Evolutionary conservation across 1,284 basidiomycete genomes (phyloP).

Genomic region (Malassezia cuniculi): DNA sequence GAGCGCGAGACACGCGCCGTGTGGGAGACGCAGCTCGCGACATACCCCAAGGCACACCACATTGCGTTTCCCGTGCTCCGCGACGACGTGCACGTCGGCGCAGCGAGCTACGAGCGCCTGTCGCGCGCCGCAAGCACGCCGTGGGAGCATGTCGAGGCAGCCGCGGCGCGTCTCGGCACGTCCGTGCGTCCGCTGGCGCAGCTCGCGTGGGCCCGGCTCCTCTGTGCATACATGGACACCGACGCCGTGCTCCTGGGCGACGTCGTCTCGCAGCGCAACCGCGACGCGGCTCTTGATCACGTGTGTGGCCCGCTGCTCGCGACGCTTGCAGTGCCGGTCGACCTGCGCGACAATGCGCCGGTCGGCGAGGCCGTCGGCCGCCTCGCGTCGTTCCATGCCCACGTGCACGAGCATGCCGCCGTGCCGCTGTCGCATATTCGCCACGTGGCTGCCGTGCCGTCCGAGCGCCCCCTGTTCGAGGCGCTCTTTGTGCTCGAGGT

Average conservation of each 20-base stretch:
- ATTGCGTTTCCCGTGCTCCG: slow-evolving; percentile 17
- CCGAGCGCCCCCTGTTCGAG: slow-evolving; percentile 32
- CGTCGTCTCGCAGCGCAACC: slow-evolving; percentile 28
- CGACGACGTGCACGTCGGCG: slow-evolving; percentile 1
- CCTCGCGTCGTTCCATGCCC: slow-evolving; percentile 21
- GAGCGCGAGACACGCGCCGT: slow-evolving; percentile 5
- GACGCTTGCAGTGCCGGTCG: slow-evolving; percentile 35
- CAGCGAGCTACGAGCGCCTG: slow-evolving; percentile 1
- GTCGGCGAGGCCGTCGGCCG: slow-evolving; percentile 18
- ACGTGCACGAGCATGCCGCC: slow-evolving; percentile 20
- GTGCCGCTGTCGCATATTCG: slow-evolving; percentile 24
- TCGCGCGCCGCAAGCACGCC: neutral
- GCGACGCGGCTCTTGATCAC: slow-evolving; percentile 19
- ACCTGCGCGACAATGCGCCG: slow-evolving; percentile 9
- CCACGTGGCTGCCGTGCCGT: slow-evolving; percentile 21
- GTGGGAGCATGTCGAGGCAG: slow-evolving; percentile 20
- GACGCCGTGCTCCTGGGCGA: slow-evolving; percentile 35
- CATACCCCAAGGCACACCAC: slow-evolving; percentile 15
- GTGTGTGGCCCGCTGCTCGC: slow-evolving; percentile 36
- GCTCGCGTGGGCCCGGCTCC: slow-evolving; percentile 40
- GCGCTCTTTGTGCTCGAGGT: slow-evolving; percentile 43
- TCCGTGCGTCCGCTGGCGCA: slow-evolving; percentile 43
- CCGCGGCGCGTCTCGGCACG: slow-evolving; percentile 22
- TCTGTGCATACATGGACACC: slow-evolving; percentile 35
- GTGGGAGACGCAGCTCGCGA: slow-evolving; percentile 18